Percentiles rank a stretch among this genome's conserved stretches.
Evolutionary conservation across 2,329 filamentous ascomycete genomes (phyloP).

Genomic region (Colletotrichum filicis): DNA sequence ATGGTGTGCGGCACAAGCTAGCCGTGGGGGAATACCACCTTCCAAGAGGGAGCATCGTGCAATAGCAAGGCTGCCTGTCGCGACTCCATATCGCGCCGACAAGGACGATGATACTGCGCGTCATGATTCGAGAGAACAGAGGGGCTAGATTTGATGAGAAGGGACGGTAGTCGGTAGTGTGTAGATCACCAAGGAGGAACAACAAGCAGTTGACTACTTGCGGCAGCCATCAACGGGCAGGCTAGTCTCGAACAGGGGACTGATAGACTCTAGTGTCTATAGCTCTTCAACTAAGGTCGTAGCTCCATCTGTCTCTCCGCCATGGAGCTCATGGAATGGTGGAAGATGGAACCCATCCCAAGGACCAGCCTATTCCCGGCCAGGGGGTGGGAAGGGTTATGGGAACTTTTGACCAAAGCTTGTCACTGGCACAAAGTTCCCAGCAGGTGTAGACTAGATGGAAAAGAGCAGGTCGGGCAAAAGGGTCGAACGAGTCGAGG

Average conservation of each 20-base stretch:
- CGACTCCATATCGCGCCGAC: conserved; percentile 1
- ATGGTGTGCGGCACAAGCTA: conserved; percentile 24
- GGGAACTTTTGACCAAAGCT: conserved; percentile 21
- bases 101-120: not conserved
- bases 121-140: conserved; percentile 14
- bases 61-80: conserved; percentile 20
- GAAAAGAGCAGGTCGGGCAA: conserved; percentile 30
- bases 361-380: conserved; percentile 1
- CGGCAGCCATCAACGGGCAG: not conserved
- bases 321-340: not conserved
- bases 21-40: conserved; percentile 31
- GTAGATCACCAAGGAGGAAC: not conserved
- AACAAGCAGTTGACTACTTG: not conserved
- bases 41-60: conserved; percentile 31
- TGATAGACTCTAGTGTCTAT: not conserved
- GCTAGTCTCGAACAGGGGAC: not conserved
- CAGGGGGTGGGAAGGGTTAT: not conserved
- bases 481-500: not conserved
- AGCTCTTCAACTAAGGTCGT: not conserved
- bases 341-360: not conserved
- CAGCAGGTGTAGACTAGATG: conserved; percentile 15
- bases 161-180: not conserved
- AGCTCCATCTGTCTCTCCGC: not conserved
- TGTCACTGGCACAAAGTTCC: conserved; percentile 11
- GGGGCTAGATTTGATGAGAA: conserved; percentile 6